phyloP scores from a whole-genome alignment of 1,284 basidiomycete genomes.

The Heterobasidion annosum region DNA sequence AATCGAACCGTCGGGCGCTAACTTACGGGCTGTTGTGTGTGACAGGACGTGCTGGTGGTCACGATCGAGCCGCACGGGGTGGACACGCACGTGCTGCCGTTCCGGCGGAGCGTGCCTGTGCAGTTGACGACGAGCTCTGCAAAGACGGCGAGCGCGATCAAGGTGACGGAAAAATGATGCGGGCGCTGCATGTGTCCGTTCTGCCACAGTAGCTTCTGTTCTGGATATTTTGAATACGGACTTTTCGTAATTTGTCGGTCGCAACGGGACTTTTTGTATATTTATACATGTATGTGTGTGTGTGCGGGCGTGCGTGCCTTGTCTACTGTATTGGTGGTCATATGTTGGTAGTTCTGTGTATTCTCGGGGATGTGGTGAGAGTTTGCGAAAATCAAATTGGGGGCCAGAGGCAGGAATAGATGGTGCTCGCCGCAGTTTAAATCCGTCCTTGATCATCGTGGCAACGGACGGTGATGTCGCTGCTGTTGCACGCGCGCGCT shows the following conservation, averaged over 20 bases:
- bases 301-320: background rate
- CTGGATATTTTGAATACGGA: too few relatives aligned
- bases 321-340: background rate
- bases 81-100: conserved; percentile 8
- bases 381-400: background rate
- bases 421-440: background rate
- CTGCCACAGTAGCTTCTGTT: too few relatives aligned
- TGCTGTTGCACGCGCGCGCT: background rate
- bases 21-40: background rate
- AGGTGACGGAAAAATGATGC: background rate
- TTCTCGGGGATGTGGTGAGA: background rate
- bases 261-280: background rate
- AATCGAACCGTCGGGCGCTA: too few relatives aligned
- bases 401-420: too few relatives aligned
- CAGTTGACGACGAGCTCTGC: conserved; percentile 8
- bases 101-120: conserved; percentile 7
- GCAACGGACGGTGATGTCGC: background rate
- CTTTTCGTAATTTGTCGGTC: too few relatives aligned
- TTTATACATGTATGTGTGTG: background rate
- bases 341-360: background rate
- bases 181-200: too few relatives aligned
- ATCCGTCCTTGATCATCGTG: background rate
- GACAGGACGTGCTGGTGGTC: conserved; percentile 8
- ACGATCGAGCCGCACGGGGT: conserved; percentile 4
- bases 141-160: conserved; percentile 1